Evolutionary conservation across 1,284 basidiomycete species (phyloP), one percentile per base, ranked within the genome.

Genomic region (Ceratobasidium sp.): DNA sequence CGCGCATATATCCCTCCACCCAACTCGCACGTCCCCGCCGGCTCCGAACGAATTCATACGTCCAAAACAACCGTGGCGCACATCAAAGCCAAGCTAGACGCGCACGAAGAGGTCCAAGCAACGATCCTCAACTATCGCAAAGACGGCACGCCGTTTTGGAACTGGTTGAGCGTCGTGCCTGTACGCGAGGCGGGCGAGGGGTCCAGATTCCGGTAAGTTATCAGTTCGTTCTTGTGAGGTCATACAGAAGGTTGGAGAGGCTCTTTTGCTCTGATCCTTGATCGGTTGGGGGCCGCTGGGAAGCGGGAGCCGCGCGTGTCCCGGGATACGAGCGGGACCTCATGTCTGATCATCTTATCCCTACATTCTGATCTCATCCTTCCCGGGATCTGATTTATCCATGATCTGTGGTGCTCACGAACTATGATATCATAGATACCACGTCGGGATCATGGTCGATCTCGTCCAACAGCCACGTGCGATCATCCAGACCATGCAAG

Each of bases 61-160:
- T 38, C 57, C 44, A 56, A 73, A 33, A 33, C 23, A n/a, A 73
- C 70, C 57, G 70, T 73, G 38, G 40, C 23, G 33, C 44, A 33
- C 48, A 61, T 73, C 70, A 61, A 62, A 13, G 42, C 70, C 42
- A 61, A 73, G 23, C 70, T 73, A 56, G 70, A 73, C 44, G 57
- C 57, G 9, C 12, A 73, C 54, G 57, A 62, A 26, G 70, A 73
- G 28, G 28, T 73, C 9, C 70, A 73, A 38, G 28, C 42, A 15
- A 62, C 59, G 15, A n/a, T 73, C 12, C 56, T 73, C 40, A 73
- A 73, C 59, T 73, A 73, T 38, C 56, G 57, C 15, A 17, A 33
- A 13, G 70, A 73, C 70, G 70, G 70, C 10, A 73, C 70, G 44
- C 57, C 70, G 10, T 73, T 73, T 62, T 73, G 70, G 70, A 73